A percentile compares a stretch with the other conserved stretches of the same genome.
phyloP scores from a whole-genome alignment of 2,329 filamentous ascomycete genomes.

The Aspergillus jensenii region DNA sequence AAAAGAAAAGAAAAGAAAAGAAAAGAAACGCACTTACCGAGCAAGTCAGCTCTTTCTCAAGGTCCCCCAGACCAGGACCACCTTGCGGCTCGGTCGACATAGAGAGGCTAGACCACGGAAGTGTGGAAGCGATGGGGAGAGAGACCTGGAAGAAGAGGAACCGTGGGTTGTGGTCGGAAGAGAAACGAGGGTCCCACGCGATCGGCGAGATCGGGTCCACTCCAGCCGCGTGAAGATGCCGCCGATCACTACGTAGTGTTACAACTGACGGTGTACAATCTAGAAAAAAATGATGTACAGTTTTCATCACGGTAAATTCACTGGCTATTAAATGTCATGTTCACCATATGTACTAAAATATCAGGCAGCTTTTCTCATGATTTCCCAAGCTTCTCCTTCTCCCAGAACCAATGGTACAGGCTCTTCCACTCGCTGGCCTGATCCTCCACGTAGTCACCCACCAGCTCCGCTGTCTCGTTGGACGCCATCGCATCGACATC shows the following conservation, averaged over 20 bases:
- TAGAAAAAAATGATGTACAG: neutral
- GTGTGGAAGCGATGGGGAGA: neutral
- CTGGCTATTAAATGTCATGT: neutral
- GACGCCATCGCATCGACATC: constrained; percentile 21
- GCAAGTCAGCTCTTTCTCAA: constrained; percentile 93
- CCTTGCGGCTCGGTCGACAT: constrained; percentile 20
- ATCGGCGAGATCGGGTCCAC: constrained; percentile 10
- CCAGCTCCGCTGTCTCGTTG: constrained; percentile 46
- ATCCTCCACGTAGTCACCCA: constrained; percentile 48
- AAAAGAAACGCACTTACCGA: constrained; percentile 64
- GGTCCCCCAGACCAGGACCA: constrained; percentile 55
- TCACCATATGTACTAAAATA: neutral
- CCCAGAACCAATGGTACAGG: constrained; percentile 45
- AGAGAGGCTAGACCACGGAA: constrained; percentile 5
- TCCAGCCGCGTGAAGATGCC: neutral
- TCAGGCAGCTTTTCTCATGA: neutral
- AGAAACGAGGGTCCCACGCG: constrained; percentile 7
- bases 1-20: too few species aligned
- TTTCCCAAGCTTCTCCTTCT: constrained; percentile 26
- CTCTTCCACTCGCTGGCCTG: constrained; percentile 41
- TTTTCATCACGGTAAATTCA: neutral
- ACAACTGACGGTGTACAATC: too few species aligned
- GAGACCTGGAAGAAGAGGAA: constrained; percentile 1
- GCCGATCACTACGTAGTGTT: neutral
- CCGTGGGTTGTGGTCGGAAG: constrained; percentile 9